Evolutionary conservation across 495 filamentous ascomycete genomes (phyloP), one percentile per base, ranked within the genome.

Genomic region (Aspergillus affinis): DNA sequence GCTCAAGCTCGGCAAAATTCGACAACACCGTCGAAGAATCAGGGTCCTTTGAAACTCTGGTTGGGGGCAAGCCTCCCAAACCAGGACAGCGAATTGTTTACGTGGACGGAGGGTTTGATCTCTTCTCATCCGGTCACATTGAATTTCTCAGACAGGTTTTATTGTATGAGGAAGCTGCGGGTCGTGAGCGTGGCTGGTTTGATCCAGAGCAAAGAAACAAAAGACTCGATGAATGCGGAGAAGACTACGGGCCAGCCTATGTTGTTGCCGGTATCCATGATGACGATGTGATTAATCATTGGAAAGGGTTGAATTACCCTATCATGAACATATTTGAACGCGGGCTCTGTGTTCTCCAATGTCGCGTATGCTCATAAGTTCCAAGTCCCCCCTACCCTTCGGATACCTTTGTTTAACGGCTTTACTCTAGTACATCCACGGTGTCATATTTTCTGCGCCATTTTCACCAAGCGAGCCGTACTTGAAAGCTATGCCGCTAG

Each of bases 291-390:
- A 94, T 99, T 69, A 98, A 98, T 73, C 72, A 86, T 64, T 93
- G 90, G 89, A 97, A 98, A 76, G 93, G 95, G 10, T 78, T 97
- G 62, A 99, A 99, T 73, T 98, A 97, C 70, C 94, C 94, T 1
- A 97, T 99, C 71, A 99, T 98, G 94, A 97, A 97, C 75, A 91
- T 98, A 45, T 96, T 92, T 66, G 94, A 99, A 80, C 87, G 94
- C 52, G 91, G 91, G 6, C 86, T 99, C 20, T 98, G 94, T 72
- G 94, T 97, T 46, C 81, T 97, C 32, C 94, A 98, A 65, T 99
- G 94, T 72, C 85, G 86, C 64, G 92, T 94, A 81, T 87, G 72
- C 49, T 46, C 57, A 8, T 12, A 19, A 45, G n/a, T 41, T 21
- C 20, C 26, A 18, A 23, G 50, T 54, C 13, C n/a, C 17, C 27